Percentiles rank a stretch among this genome's conserved stretches.
These are phyloP conservation scores for Arxiozyma bovina DNA, from an alignment of 1,139 yeast species.

Conservation along the genomic window DNA sequence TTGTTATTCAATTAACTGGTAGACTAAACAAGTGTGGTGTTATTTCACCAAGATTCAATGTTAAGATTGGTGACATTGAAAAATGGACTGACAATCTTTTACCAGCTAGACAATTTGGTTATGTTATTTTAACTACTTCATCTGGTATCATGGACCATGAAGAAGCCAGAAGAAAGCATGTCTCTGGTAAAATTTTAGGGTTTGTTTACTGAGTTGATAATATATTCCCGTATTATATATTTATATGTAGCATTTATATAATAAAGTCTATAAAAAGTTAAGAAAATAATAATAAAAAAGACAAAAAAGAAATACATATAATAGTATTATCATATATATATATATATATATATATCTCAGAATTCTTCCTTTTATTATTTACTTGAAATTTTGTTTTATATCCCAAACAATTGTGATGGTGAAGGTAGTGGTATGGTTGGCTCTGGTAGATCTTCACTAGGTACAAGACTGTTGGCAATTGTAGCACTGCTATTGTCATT, in stretches of 20 bases:
- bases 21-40: conserved; percentile 99
- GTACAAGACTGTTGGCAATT: neutral
- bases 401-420: neutral
- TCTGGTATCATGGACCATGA: conserved; percentile 99
- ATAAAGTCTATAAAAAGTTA: no score
- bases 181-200: conserved; percentile 95
- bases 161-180: conserved; percentile 99
- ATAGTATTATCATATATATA: neutral
- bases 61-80: conserved; percentile 86
- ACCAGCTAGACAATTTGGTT: conserved; percentile 99
- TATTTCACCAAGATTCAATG: conserved; percentile 96
- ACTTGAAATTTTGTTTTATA: no score
- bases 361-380: neutral
- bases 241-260: neutral
- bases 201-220: conserved; percentile 61
- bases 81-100: conserved; percentile 96
- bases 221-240: neutral
- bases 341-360: neutral
- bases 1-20: conserved; percentile 93
- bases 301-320: no score
- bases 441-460: neutral
- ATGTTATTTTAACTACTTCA: conserved; percentile 92
- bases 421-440: neutral
- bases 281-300: no score
- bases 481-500: neutral